Conservation (phyloP, 129 eudicot genomes). For the Deinandra increscens region DNA sequence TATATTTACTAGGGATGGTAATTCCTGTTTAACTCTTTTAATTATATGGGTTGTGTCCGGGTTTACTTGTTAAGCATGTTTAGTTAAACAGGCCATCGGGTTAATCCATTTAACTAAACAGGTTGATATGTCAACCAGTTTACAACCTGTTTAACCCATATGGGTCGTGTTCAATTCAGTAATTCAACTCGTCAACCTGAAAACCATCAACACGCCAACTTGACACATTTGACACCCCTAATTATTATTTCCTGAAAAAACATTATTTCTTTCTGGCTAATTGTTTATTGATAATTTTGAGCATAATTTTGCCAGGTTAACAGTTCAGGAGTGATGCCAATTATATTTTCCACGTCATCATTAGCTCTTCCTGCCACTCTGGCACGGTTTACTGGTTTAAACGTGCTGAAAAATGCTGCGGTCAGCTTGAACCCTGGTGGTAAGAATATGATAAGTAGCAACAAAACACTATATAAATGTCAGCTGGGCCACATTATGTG, state of each 20-base stretch:
- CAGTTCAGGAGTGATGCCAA: conserved; percentile 99
- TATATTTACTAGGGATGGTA: neutral
- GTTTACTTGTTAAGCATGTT: neutral
- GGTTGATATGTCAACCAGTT: too few relatives aligned
- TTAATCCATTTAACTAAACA: too few relatives aligned
- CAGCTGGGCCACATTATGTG: neutral
- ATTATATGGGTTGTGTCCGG: too few relatives aligned
- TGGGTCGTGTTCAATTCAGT: neutral
- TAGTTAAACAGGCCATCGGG: too few relatives aligned
- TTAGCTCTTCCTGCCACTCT: conserved; percentile 94
- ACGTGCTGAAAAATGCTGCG: conserved; percentile 75
- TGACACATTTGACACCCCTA: neutral
- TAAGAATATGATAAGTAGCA: conserved; percentile 34
- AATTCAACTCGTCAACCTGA: neutral
- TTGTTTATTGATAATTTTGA: conserved; percentile 8
- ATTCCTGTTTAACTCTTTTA: neutral
- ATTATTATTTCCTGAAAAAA: neutral
- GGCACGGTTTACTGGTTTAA: conserved; percentile 93
- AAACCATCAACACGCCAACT: neutral
- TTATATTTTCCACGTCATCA: conserved; percentile 93
- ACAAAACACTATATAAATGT: neutral
- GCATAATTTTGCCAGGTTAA: conserved; percentile 60
- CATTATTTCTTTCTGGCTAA: neutral
- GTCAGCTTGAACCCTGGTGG: conserved; percentile 90
- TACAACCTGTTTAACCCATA: neutral